A percentile compares a stretch with the other conserved stretches of the same genome.
Evolutionary conservation across 371 early-diverging fungal species (phyloP).

Genomic region (Phascolomyces articulosus): DNA sequence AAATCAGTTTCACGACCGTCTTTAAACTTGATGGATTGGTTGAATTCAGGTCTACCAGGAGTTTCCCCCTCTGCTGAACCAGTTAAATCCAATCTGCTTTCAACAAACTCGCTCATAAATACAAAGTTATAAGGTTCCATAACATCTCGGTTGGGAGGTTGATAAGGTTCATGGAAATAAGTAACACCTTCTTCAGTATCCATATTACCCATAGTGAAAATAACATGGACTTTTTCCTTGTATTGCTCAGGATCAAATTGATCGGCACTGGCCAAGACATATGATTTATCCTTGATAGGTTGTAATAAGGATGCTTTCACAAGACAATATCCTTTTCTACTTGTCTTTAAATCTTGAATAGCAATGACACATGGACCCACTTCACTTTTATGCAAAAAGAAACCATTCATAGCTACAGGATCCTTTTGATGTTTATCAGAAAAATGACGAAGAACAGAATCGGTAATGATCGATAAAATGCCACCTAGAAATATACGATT

Average conservation of each 20-base stretch:
- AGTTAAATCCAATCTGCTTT: constrained; percentile 4
- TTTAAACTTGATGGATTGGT: constrained; percentile 29
- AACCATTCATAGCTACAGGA: constrained; percentile 43
- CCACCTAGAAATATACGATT: constrained; percentile 16
- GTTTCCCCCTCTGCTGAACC: not conserved
- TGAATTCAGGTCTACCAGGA: constrained; percentile 32
- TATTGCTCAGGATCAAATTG: constrained; percentile 30
- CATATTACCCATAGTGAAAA: constrained; percentile 50
- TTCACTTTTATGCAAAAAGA: constrained; percentile 39
- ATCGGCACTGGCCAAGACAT: constrained; percentile 5
- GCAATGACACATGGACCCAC: constrained; percentile 33
- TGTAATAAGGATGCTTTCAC: constrained; percentile 32
- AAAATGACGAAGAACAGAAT: constrained; percentile 34
- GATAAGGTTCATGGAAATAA: constrained; percentile 16
- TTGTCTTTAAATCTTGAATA: constrained; percentile 38
- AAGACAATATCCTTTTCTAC: constrained; percentile 41
- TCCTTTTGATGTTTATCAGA: constrained; percentile 32
- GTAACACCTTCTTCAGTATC: constrained; percentile 40
- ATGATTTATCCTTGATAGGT: constrained; percentile 15
- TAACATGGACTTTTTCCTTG: constrained; percentile 29
- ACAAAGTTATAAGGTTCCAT: constrained; percentile 23
- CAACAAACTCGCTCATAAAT: constrained; percentile 33
- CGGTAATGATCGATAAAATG: constrained; percentile 29
- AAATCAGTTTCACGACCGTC: constrained; percentile 41
- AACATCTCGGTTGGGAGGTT: constrained; percentile 19